Evolutionary conservation across 1,284 basidiomycete species (phyloP), one percentile per base, ranked within the genome.

Genomic region (Albatrellus sp.): DNA sequence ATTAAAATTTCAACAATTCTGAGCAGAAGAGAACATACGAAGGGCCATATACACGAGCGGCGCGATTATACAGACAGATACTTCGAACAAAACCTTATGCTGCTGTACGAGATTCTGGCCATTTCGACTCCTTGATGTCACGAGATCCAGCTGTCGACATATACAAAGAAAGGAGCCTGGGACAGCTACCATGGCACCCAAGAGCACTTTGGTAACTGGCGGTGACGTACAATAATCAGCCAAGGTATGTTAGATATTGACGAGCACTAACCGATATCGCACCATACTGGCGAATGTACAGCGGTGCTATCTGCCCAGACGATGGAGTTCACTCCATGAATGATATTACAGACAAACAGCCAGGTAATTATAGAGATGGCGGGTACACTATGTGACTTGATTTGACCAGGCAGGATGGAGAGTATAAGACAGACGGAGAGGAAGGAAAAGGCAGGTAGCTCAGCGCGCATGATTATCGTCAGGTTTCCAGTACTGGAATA

Each of bases 31-130:
- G 2, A 28, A 70, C 78, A 50, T 55, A 83, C 81, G 79, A 30
- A 80, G 55, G 17, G 62, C 59, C 67, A 77, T 75, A 53, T 75
- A 75, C 29, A 77, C 30, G 35, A 75, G 39, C 16, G 82, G 79
- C 20, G 77, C 43, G 2, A 69, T 58, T 54, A 77, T 64, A 50
- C 75, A 80, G 49, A 78, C 59, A 14, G 62, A 42, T 44, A 68
- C 50, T 44, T 84, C 78, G 42, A 76, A 57, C 28, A 72, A 49
- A 19, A 59, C 58, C 38, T 61, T 60, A 34, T 57, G 55, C 24
- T 48, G 56, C 44, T 60, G 63, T 36, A 55, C 56, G 29, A 47
- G 57, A 45, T 59, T 63, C 32, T 47, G 50, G 29, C 52, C 63
- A 54, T 49, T 57, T 57, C 54, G 55, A 51, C 53, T 37, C 17